Evolutionary conservation across 2,329 filamentous ascomycete genomes (phyloP).

Genomic region (Colletotrichum destructivum): DNA sequence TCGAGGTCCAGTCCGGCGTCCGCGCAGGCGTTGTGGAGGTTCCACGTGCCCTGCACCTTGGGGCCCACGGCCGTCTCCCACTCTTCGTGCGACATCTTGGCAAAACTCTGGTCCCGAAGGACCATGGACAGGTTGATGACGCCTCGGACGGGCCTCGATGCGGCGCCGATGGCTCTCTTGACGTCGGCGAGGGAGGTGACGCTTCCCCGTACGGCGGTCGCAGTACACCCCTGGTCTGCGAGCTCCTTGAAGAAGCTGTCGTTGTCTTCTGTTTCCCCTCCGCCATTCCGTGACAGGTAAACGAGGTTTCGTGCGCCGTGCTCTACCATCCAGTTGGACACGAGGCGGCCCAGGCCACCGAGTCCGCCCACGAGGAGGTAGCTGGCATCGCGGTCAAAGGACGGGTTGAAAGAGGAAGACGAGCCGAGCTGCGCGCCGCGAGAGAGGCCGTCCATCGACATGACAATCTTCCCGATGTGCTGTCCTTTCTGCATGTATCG

Average conservation of each 20-base stretch:
- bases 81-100: slow-evolving; percentile 52
- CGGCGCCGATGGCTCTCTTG: slow-evolving; percentile 42
- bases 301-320: slow-evolving; percentile 44
- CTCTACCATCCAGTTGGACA: slow-evolving; percentile 47
- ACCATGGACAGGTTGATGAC: slow-evolving; percentile 60
- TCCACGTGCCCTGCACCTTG: slow-evolving; percentile 55
- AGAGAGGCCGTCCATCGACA: slow-evolving; percentile 39
- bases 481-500: slow-evolving; percentile 56
- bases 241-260: slow-evolving; percentile 16
- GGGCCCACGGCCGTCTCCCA: slow-evolving; percentile 48
- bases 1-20: slow-evolving; percentile 41
- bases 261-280: neutral
- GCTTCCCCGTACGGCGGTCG: neutral
- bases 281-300: slow-evolving; percentile 36
- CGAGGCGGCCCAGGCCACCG: slow-evolving; percentile 45
- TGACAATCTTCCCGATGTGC: slow-evolving; percentile 59
- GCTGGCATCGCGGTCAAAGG: slow-evolving; percentile 3
- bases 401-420: slow-evolving; percentile 3
- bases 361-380: slow-evolving; percentile 48
- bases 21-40: slow-evolving; percentile 51
- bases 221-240: neutral
- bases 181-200: slow-evolving; percentile 46
- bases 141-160: slow-evolving; percentile 52
- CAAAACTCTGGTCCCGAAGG: slow-evolving; percentile 33
- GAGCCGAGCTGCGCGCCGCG: neutral